Percentiles rank a stretch among this genome's conserved stretches.
Evolutionary conservation across 345 rosid genomes (phyloP).

Genomic region (Pugionium dolabratum): DNA sequence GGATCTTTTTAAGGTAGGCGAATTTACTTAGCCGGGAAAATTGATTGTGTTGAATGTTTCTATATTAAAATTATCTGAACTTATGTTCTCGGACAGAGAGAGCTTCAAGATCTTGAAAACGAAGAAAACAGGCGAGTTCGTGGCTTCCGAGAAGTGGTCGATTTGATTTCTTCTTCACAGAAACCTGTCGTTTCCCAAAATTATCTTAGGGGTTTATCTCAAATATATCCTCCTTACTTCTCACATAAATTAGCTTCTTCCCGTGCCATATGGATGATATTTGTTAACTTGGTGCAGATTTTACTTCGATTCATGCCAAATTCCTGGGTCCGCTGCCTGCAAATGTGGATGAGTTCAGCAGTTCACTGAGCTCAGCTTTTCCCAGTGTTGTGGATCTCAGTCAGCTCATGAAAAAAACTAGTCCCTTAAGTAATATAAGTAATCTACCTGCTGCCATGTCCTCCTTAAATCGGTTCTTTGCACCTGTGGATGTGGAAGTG

Average conservation of each 20-base stretch:
- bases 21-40: constrained; percentile 12
- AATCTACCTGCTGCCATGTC: constrained; percentile 56
- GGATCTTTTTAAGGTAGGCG: constrained; percentile 59
- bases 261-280: background rate
- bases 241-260: background rate
- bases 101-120: constrained; percentile 60
- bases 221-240: constrained; percentile 16
- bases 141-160: constrained; percentile 93
- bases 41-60: background rate
- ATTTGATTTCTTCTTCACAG: constrained; percentile 82
- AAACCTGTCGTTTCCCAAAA: constrained; percentile 78
- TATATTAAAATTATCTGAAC: background rate
- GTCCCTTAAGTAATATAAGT: constrained; percentile 48
- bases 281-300: constrained; percentile 52
- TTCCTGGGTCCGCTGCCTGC: constrained; percentile 79
- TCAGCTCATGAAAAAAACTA: constrained; percentile 62
- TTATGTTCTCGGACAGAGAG: constrained; percentile 53
- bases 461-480: constrained; percentile 56
- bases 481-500: constrained; percentile 66
- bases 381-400: constrained; percentile 74
- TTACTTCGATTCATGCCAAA: constrained; percentile 70
- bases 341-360: constrained; percentile 56
- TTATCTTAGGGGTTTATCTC: constrained; percentile 73
- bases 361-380: constrained; percentile 53
- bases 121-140: constrained; percentile 65